Percentiles rank a stretch among this genome's conserved stretches.
phyloP scores from a whole-genome alignment of 2,329 filamentous ascomycete species.

The Aspergillus uvarum region DNA sequence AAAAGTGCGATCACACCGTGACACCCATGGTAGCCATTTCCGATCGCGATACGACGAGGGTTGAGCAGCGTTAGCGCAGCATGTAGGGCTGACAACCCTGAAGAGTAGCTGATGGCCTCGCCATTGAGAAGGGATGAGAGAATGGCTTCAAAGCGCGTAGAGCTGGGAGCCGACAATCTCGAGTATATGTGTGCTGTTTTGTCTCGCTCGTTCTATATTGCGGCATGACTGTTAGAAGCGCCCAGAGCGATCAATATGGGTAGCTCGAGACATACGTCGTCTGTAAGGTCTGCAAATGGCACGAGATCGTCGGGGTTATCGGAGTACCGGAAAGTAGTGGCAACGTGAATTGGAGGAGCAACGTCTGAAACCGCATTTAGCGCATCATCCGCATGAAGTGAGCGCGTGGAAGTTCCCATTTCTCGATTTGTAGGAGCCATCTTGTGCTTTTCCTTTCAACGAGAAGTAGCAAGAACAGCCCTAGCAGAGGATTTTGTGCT shows the following conservation, averaged over 20 bases:
- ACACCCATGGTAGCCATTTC: slow-evolving; percentile 87
- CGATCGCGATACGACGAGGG: slow-evolving; percentile 78
- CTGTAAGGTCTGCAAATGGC: slow-evolving; percentile 44
- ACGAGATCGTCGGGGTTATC: slow-evolving; percentile 66
- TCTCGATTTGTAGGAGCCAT: slow-evolving; percentile 27
- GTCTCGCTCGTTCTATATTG: slow-evolving; percentile 23
- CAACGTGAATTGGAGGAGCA: slow-evolving; percentile 84
- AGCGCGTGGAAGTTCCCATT: slow-evolving; percentile 60
- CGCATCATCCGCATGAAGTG: slow-evolving; percentile 79
- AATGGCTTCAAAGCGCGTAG: slow-evolving; percentile 79
- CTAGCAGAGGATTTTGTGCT: not conserved
- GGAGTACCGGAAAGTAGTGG: slow-evolving; percentile 85
- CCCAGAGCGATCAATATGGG: not conserved
- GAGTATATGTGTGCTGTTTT: slow-evolving; percentile 72
- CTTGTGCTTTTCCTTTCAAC: not conserved
- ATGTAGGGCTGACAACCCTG: slow-evolving; percentile 85
- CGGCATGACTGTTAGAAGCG: not conserved
- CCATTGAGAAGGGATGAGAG: slow-evolving; percentile 68
- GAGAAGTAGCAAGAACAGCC: slow-evolving; percentile 12
- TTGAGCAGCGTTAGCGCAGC: slow-evolving; percentile 81
- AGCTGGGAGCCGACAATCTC: slow-evolving; percentile 73
- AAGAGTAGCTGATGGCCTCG: slow-evolving; percentile 74
- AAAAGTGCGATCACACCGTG: slow-evolving; percentile 79
- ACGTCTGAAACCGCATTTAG: slow-evolving; percentile 75
- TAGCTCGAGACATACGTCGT: slow-evolving; percentile 51